Evolutionary conservation across 1,139 yeast genomes (phyloP), one percentile per base, ranked within the genome.

Genomic region (Debaryomyces subglobosus): DNA sequence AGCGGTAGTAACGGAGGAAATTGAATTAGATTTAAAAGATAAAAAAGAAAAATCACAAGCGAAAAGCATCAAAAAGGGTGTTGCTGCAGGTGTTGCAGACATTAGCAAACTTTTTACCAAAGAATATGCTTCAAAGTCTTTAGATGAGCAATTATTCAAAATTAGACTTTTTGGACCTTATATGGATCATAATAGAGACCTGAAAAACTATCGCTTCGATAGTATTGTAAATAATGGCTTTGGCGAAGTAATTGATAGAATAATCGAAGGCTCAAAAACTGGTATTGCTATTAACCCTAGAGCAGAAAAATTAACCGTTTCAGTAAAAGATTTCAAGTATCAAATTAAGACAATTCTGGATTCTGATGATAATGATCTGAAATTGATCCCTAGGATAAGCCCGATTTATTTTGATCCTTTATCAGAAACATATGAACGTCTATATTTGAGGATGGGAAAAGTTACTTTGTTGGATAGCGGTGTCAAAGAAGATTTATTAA

Each of bases 41-140:
- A 55, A 53, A 15, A 50, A 45, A 32, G 61, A 49, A 32, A 61
- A 51, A 29, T 68, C 61, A 32, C 66, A 62, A 33, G 63, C 82
- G n/a, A 66, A 68, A 44, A 62, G 76, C 48, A 80, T 86, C 41
- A 84, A 89, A 60, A 84, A 86, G 61, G 96, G 96, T 50, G 82
- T 90, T 15, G 96, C 95, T 38, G 92, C 92, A 3, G 97, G 97
- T 65, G 95, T 87, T 15, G 82, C 92, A 39, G 96, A 90, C 67
- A 85, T 90, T 48, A 83, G 96, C 7, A 79, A 96, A 58, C 80
- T 89, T 38, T 89, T 90, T 61, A 80, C 90, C 20, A 77, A 81
- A 55, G 82, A 81, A 54, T 81, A 79, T 50, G 89, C 88, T 37
- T 77, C 85, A 32, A 71, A 82, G 48, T 67, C 77, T 15, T 67